Evolutionary conservation across 2,329 filamentous ascomycete genomes (phyloP).

Genomic region (Sporothrix pseudoabietina): DNA sequence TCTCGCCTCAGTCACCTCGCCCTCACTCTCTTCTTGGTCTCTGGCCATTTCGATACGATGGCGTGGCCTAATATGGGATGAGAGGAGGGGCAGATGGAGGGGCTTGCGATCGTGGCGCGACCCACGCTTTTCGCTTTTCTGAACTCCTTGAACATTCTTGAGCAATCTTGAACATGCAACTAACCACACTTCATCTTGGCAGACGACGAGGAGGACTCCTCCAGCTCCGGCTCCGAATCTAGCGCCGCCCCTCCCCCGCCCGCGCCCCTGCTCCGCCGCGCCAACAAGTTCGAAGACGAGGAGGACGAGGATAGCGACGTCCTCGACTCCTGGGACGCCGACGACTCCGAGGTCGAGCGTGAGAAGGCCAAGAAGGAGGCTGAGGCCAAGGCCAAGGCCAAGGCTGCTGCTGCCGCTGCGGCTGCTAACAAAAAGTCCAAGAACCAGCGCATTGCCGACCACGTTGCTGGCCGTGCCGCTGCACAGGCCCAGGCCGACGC

Average conservation of each 20-base stretch:
- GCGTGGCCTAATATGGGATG: background rate
- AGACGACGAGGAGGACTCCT: slow-evolving; percentile 47
- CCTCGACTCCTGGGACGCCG: slow-evolving; percentile 94
- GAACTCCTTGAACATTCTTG: too few relatives aligned
- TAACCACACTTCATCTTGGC: background rate
- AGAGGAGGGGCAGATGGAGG: background rate
- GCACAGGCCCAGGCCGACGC: slow-evolving; percentile 56
- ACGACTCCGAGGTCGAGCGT: slow-evolving; percentile 94
- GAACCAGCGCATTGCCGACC: slow-evolving; percentile 80
- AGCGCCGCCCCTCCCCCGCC: slow-evolving; percentile 45
- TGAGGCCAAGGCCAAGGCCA: slow-evolving; percentile 85
- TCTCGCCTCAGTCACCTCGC: background rate
- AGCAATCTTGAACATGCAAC: background rate
- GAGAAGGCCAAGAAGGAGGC: slow-evolving; percentile 89
- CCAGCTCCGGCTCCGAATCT: slow-evolving; percentile 39
- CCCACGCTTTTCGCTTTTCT: background rate
- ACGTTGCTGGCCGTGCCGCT: slow-evolving; percentile 63
- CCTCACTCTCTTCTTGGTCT: background rate
- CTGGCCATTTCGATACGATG: background rate
- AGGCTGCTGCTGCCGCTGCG: slow-evolving; percentile 81
- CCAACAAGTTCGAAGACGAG: slow-evolving; percentile 84
- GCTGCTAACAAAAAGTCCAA: slow-evolving; percentile 91
- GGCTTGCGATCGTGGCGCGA: background rate
- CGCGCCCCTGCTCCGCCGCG: slow-evolving; percentile 46
- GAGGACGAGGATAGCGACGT: slow-evolving; percentile 82